A percentile compares a stretch with the other conserved stretches of the same genome.
Conservation (phyloP, 1,284 basidiomycete genomes). For the Ceratobasidium sp. region DNA sequence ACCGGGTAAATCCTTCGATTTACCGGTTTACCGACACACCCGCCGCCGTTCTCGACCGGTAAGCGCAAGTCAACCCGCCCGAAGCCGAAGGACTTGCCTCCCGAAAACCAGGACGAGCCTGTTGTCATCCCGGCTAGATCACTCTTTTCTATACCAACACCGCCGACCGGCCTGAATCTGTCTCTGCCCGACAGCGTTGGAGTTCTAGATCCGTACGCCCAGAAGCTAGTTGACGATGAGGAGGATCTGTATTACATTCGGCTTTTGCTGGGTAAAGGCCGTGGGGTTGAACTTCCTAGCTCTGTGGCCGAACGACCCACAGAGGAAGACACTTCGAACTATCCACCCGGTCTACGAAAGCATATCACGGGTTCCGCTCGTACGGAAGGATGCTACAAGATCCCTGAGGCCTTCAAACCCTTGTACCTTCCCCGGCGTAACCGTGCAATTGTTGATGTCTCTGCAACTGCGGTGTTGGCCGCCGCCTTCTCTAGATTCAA, state of each 20-base stretch:
- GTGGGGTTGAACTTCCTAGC: slow-evolving; percentile 44
- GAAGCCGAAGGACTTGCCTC: slow-evolving; percentile 41
- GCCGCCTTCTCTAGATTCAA: slow-evolving; percentile 85
- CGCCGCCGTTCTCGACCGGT: slow-evolving; percentile 23
- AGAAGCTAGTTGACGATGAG: slow-evolving; percentile 83
- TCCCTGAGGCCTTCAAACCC: slow-evolving; percentile 92
- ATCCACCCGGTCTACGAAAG: slow-evolving; percentile 63
- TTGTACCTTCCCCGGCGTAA: slow-evolving; percentile 78
- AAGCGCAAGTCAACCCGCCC: slow-evolving; percentile 31
- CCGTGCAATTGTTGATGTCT: slow-evolving; percentile 61
- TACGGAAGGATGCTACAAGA: slow-evolving; percentile 95
- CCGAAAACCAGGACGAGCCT: slow-evolving; percentile 49
- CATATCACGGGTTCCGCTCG: slow-evolving; percentile 87
- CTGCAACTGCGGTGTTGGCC: slow-evolving; percentile 41
- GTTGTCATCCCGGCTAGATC: slow-evolving; percentile 53
- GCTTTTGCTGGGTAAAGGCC: slow-evolving; percentile 39
- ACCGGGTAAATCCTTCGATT: too few relatives aligned
- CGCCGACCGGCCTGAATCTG: slow-evolving; percentile 14
- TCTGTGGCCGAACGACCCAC: slow-evolving; percentile 12
- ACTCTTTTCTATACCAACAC: slow-evolving; percentile 49
- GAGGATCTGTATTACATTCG: slow-evolving; percentile 87
- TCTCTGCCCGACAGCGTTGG: slow-evolving; percentile 11
- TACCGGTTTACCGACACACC: too few relatives aligned
- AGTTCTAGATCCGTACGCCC: slow-evolving; percentile 67
- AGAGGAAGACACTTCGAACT: slow-evolving; percentile 39